Base-by-base conservation (phyloP, 768 basidiomycete species). In the Thelephora ganbajun region DNA sequence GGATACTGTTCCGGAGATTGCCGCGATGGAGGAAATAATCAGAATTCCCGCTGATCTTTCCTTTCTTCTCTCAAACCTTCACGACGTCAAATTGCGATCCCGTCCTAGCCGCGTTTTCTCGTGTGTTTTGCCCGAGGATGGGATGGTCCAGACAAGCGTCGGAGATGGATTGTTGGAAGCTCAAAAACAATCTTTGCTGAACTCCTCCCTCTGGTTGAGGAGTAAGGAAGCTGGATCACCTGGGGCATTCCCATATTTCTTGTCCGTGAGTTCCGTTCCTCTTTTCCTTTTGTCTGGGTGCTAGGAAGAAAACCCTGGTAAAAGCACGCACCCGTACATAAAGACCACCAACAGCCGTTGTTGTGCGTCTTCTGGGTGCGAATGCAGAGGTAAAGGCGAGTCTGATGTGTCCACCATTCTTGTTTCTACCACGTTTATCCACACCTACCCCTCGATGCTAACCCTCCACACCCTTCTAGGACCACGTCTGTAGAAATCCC, bases 101-200 rank as follows among this genome's bases (percentile, higher is more conserved):
- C 59, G 65, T 73, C 79, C 72, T 9, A 16, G 67, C 63, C 64
- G 64, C 67, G 64, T 61, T 62, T 67, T 55, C 59, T 57, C 48
- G 56, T 56, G 52, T 58, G 63, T 56, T 57, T 55, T 62, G 65
- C 54, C 54, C 54, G 59, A 77, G 67, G 80, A 73, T 76, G 69
- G 73, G 78, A 79, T 66, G 74, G 84, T 80, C 84, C 84, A 88
- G 84, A 88, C 85, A 87, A 81, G 71, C 74, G 84, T 84, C 80
- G 82, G 61, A 86, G 83, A 88, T 46, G 44, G 62, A 68, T 59
- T 55, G 57, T 57, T 63, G 66, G 68, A 66, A 59, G 69, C 82
- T 83, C 83, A 74, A 87, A 89, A 88, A 89, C 86, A 87, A 74
- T 88, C 83, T 80, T 74, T 78, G 85, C 86, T 78, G 86, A 85